Conservation (phyloP, 1,139 yeast species). For the Geotrichum aggregatum region DNA sequence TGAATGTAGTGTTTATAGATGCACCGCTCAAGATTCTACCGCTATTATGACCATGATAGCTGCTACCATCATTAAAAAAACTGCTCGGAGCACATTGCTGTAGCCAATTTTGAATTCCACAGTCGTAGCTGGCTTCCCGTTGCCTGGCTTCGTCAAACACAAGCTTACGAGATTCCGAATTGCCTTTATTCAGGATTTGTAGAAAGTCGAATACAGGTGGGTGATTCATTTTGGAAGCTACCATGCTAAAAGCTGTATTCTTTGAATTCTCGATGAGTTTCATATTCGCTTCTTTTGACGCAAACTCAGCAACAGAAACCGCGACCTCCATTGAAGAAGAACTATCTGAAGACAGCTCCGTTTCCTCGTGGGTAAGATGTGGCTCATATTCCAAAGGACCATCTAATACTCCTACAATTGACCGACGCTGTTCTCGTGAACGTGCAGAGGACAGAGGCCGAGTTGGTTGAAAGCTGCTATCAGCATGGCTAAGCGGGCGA, state of each 20-base stretch:
- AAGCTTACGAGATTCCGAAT: conserved; percentile 28
- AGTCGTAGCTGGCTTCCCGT: conserved; percentile 35
- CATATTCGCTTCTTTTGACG: too few relatives aligned
- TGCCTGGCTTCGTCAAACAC: conserved; percentile 32
- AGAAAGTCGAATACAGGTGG: conserved; percentile 38
- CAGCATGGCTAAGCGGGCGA: conserved; percentile 33
- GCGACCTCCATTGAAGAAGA: too few relatives aligned
- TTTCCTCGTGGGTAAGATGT: neutral
- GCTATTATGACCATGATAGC: neutral
- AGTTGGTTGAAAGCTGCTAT: conserved; percentile 6
- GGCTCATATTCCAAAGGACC: too few relatives aligned
- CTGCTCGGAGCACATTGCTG: conserved; percentile 1
- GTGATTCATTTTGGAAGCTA: conserved; percentile 25
- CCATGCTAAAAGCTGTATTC: too few relatives aligned
- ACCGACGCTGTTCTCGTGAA: neutral
- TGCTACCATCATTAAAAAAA: neutral
- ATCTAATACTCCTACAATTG: too few relatives aligned
- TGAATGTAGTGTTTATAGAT: conserved; percentile 23
- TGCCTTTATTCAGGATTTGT: conserved; percentile 31
- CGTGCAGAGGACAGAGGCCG: neutral
- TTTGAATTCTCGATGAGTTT: too few relatives aligned
- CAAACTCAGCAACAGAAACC: too few relatives aligned
- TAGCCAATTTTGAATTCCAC: conserved; percentile 39
- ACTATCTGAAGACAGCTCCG: too few relatives aligned
- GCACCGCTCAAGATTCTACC: neutral